Evolutionary conservation across 73 alveolate species (phyloP).

Genomic region (Symbiodinium natans): DNA sequence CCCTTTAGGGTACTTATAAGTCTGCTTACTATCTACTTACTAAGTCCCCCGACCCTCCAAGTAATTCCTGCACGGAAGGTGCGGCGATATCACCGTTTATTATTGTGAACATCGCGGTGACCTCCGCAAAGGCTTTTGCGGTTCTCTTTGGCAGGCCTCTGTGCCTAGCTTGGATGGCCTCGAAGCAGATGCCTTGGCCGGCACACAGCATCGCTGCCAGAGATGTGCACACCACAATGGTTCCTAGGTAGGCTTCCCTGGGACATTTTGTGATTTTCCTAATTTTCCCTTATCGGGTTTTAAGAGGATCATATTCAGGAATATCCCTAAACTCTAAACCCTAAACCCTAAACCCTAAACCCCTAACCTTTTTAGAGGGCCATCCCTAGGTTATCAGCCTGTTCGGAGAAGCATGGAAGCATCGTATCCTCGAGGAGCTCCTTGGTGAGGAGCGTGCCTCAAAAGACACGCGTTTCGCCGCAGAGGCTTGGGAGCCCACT

Average conservation of each 20-base stretch:
- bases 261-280: neutral
- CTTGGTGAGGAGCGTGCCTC: neutral
- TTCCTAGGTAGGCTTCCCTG: neutral
- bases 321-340: too few species aligned
- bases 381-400: neutral
- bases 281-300: too few species aligned
- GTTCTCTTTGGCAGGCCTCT: neutral
- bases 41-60: too few species aligned
- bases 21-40: too few species aligned
- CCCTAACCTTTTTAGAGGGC: too few species aligned
- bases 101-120: neutral
- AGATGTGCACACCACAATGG: neutral
- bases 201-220: neutral
- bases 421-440: neutral
- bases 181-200: conserved; percentile 6
- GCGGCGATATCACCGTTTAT: conserved; percentile 22
- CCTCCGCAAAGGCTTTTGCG: neutral
- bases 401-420: neutral
- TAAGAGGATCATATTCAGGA: too few species aligned
- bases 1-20: too few species aligned
- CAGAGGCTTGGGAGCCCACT: neutral
- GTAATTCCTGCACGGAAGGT: too few species aligned
- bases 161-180: neutral
- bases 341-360: too few species aligned
- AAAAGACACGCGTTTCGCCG: neutral